Evolutionary conservation across 176 grass and related monocot species (phyloP), one percentile per base, ranked within the genome.

Genomic region (Zoysia japonica): DNA sequence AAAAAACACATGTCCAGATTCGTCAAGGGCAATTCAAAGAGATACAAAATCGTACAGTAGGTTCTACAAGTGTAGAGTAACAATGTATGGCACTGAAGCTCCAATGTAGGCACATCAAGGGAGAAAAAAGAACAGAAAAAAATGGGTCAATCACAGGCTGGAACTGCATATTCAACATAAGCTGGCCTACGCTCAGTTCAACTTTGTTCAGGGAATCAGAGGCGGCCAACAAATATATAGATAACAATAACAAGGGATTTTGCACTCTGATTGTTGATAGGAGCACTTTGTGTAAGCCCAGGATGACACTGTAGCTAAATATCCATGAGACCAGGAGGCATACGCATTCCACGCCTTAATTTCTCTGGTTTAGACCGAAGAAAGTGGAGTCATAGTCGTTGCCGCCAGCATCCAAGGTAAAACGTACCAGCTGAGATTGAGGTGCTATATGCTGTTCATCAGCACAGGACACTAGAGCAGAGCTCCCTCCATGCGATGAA

Each of bases 361-460:
- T 81, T 67, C 82, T 89, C 61, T 47, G 78, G 52, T 89, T 85
- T 52, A 78, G 11, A 82, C 78, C 44, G 0, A 85, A 89, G 82
- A 73, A 85, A 61, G 68, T 85, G 52, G 87, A 71, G 40, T 81
- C 78, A 53, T 68, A 89, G 46, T 46, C 73, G 68, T 61, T 78
- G 68, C 40, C 85, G 61, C 13, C 52, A n/a, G 73, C 63, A 46
- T 82, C 78, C 73, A 89, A 78, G 43, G 61, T 82, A 43, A 85
- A 89, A 62, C 78, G 83, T 71, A 82, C 39, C 15, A 82, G 51
- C 51, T 85, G 83, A 73, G 87, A 15, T 6, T 64, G 79, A 11
- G 73, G 67, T 11, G 60, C 67, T 68, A 67, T 65, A 72, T 79
- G 72, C 73, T 82, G 78, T 78, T 41, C 72, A 72, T 82, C 72